A percentile compares a stretch with the other conserved stretches of the same genome.
Conservation (phyloP, 768 basidiomycete genomes). For the Ramaria rubella region DNA sequence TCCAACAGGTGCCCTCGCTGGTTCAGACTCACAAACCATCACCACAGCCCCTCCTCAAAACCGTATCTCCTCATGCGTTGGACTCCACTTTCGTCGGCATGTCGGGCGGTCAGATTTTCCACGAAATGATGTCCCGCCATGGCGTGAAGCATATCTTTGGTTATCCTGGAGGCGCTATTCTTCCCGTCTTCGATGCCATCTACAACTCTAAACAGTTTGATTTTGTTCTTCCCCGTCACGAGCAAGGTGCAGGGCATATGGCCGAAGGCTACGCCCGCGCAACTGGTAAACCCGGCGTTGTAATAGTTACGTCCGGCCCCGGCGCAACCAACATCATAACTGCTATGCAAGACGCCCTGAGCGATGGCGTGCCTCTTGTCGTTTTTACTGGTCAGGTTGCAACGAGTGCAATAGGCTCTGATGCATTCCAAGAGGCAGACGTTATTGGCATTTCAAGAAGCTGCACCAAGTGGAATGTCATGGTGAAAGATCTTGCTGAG, state of each 20-base stretch:
- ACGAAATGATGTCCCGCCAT: constrained; percentile 99
- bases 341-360: constrained; percentile 95
- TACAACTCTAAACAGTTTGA: constrained; percentile 93
- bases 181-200: constrained; percentile 99
- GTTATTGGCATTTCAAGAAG: constrained; percentile 91
- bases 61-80: constrained; percentile 30
- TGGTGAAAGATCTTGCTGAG: constrained; percentile 96
- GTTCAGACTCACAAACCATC: constrained; percentile 28
- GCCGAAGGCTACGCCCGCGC: constrained; percentile 97
- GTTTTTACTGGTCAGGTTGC: constrained; percentile 99
- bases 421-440: constrained; percentile 99
- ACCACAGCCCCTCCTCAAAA: constrained; percentile 23
- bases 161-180: constrained; percentile 96
- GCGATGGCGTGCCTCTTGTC: constrained; percentile 89
- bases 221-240: constrained; percentile 92
- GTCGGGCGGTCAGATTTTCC: constrained; percentile 95
- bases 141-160: constrained; percentile 95
- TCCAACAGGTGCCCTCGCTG: constrained; percentile 42
- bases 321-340: constrained; percentile 98
- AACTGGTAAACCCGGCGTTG: constrained; percentile 95
- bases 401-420: constrained; percentile 96
- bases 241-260: constrained; percentile 99
- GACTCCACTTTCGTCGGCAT: constrained; percentile 89
- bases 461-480: constrained; percentile 99
- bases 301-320: constrained; percentile 96